These are phyloP conservation scores for Talaromyces albobiverticillius DNA, from an alignment of 2,329 filamentous ascomycete species.

Conservation along the genomic window DNA sequence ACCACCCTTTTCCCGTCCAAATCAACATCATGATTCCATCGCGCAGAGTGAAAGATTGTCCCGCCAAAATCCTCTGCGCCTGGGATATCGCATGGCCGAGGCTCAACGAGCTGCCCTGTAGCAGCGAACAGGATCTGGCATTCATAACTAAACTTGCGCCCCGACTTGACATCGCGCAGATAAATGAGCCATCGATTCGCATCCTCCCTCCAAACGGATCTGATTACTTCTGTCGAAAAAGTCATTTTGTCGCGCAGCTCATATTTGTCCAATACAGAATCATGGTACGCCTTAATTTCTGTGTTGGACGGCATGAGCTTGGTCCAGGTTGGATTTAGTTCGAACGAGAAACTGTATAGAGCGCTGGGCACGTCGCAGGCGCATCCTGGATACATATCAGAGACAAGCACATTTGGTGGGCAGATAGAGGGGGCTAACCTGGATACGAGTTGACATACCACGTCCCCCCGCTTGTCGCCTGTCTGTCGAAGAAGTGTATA, in stretches of 20 bases:
- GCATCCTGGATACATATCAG: conserved; percentile 34
- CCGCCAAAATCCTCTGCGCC: conserved; percentile 22
- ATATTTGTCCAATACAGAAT: conserved; percentile 39
- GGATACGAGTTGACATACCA: conserved; percentile 63
- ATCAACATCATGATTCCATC: conserved; percentile 23
- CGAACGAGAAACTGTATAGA: conserved; percentile 57
- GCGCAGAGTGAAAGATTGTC: conserved; percentile 25
- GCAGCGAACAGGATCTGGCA: conserved; percentile 50
- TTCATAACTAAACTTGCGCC: conserved; percentile 34
- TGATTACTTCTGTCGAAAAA: background rate
- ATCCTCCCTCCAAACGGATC: conserved; percentile 49
- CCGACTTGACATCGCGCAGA: conserved; percentile 23
- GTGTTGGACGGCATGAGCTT: conserved; percentile 46
- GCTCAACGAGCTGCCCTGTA: conserved; percentile 54
- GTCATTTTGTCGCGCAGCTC: background rate
- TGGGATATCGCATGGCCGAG: conserved; percentile 41
- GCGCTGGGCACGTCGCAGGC: conserved; percentile 53
- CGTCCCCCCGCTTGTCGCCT: conserved; percentile 57
- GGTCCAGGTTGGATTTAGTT: conserved; percentile 51
- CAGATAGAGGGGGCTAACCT: conserved; percentile 21
- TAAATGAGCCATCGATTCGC: conserved; percentile 47
- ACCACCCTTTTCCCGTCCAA: conserved; percentile 26
- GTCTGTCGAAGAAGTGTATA: conserved; percentile 58
- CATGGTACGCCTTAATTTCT: conserved; percentile 52
- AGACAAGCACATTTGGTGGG: background rate